Percentiles rank a stretch among this genome's conserved stretches.
phyloP scores from a whole-genome alignment of 306 rosid genomes.

The Crotalaria pallida region DNA sequence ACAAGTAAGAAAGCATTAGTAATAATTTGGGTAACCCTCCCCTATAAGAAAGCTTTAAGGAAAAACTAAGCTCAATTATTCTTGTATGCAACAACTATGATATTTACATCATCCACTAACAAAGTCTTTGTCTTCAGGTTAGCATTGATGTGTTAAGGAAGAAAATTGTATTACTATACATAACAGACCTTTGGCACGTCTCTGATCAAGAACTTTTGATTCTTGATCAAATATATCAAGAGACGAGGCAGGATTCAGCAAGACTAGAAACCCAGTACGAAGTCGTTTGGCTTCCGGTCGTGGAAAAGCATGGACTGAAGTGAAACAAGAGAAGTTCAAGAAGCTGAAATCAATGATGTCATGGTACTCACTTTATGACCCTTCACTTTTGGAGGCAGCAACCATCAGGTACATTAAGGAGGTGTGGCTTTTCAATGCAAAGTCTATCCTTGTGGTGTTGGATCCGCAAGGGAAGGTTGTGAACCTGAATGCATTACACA shows the following conservation, averaged over 20 bases:
- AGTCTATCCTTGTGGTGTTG: slow-evolving; percentile 50
- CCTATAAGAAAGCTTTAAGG: no score
- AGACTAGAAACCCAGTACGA: slow-evolving; percentile 43
- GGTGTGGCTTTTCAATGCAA: slow-evolving; percentile 46
- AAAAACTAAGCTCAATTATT: no score
- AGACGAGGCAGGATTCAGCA: slow-evolving; percentile 19
- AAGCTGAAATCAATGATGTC: slow-evolving; percentile 29
- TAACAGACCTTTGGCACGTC: slow-evolving; percentile 40
- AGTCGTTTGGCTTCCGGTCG: slow-evolving; percentile 59
- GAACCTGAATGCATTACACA: slow-evolving; percentile 55
- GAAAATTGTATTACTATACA: slow-evolving; percentile 48
- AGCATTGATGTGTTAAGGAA: slow-evolving; percentile 36
- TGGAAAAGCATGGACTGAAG: slow-evolving; percentile 19
- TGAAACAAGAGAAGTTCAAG: slow-evolving; percentile 23
- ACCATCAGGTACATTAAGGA: slow-evolving; percentile 43
- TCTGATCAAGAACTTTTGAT: slow-evolving; percentile 26
- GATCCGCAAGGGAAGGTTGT: slow-evolving; percentile 51
- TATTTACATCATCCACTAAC: not conserved
- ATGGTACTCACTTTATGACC: slow-evolving; percentile 49
- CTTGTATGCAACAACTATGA: no score
- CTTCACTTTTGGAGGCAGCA: slow-evolving; percentile 31
- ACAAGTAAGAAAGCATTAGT: no score
- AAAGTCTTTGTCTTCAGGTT: slow-evolving; percentile 28
- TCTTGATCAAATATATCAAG: slow-evolving; percentile 41
- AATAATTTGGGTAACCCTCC: no score